Evolutionary conservation across 192 early-diverging fungal species (phyloP), one percentile per base, ranked within the genome.

Genomic region (Coemansia sp.): DNA sequence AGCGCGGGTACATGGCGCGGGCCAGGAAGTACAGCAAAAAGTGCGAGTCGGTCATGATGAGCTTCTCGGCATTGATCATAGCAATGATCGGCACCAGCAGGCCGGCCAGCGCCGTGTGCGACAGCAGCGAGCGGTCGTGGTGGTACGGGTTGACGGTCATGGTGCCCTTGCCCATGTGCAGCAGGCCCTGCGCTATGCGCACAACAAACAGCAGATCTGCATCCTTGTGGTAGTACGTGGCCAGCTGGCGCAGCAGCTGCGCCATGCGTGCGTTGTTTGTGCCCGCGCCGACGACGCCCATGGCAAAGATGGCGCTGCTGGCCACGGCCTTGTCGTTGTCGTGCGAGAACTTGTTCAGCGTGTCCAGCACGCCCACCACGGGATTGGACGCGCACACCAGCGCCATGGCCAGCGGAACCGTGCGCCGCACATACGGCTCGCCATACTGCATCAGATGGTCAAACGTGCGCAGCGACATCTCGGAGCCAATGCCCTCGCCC

Each of bases 371-470:
- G 43, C 87, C 81, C 10, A 97, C 88, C 11, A 91, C 72, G 53
- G 97, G 97, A 75, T 99, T 98, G 7, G 95, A 98, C 19, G 94
- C 92, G 71, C 93, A 99, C 23, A 97, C 82, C 16, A 99, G 73
- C 42, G 93, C 95, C 46, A 98, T 87, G 11, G 95, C 96, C 32
- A 99, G 81, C 28, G 97, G 97, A 30, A 99, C 97, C 5, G 94
- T 81, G 38, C 89, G 86, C 54, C 97, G 89, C 69, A 97, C 95
- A 12, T 91, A 90, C 11, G 94, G 88, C 69, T 97, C 95, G 40
- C 97, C 97, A 82, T 98, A 99, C 64, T 99, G 97, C 95, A 98
- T 98, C 79, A 99, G 72, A 66, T 99, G 97, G 53, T 97, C 95
- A 65, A 97, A 98, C 10, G 89, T 83, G 43, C 95, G 86, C 70